Evolutionary conservation across 148 eudicot species (phyloP), one percentile per base, ranked within the genome.

Genomic region (Silene latifolia): DNA sequence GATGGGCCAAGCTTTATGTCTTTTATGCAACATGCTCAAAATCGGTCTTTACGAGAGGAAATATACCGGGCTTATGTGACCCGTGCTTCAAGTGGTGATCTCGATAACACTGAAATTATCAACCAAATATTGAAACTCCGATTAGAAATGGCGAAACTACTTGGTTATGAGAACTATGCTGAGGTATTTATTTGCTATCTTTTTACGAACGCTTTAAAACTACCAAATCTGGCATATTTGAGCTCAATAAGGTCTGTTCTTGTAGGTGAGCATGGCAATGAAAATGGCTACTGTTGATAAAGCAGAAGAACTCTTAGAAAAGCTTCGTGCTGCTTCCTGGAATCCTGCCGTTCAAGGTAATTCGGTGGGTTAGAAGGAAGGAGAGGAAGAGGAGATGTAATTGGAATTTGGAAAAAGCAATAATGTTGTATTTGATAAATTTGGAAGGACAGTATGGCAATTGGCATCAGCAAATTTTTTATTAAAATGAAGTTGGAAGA

Each of bases 231-330:
- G 59, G 13, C 24, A 24, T 69, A 69, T 69, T 69, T 56, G 32
- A 75, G 24, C 79, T 78, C 77, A 73, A 62, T 76, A 20, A 42
- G 75, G 79, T 67, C 17, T 47, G 21, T 75, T 63, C 81, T 74
- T 70, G 62, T 84, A 96, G 99, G 98, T 96, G 72, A 96, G 99
- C 82, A 92, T 96, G 99, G 97, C 97, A 69, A 90, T 89, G 85
- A 96, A 92, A 87, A 92, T 96, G 99, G 99, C 99, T 46, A 96
- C 94, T 66, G 90, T 92, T 80, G 92, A 87, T 51, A 92, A 86
- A 86, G 99, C 91, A 79, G 89, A 86, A 86, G 94, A 92, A 81
- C 98, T 96, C 74, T 81, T 92, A 44, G 99, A 90, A 87, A 89
- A 92, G 85, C 89, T 96, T 78, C 89, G 98, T 69, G 74, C 73